These are phyloP conservation scores for Histomonas meleagridis DNA, from an alignment of 208 protist species.

Conservation along the genomic window DNA sequence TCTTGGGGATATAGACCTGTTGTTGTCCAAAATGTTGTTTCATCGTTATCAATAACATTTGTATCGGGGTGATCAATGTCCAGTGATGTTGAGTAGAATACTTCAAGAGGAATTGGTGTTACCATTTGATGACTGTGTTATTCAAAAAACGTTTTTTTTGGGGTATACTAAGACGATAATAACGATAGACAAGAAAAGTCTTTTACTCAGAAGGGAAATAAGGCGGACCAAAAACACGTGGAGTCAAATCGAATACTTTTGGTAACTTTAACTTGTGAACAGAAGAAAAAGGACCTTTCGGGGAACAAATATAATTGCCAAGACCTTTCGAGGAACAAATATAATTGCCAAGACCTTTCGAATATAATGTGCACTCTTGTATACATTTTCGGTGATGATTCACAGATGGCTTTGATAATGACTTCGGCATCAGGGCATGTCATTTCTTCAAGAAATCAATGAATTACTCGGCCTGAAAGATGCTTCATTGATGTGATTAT, in stretches of 20 bases:
- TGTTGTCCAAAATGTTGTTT: constrained; percentile 24
- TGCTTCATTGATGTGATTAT: no score
- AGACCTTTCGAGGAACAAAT: background rate
- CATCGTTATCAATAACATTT: constrained; percentile 33
- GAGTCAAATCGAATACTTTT: background rate
- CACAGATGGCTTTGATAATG: background rate
- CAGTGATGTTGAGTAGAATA: constrained; percentile 22
- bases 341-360: background rate
- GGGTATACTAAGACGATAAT: no score
- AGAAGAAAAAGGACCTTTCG: background rate
- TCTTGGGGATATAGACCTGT: constrained; percentile 23
- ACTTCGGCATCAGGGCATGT: background rate
- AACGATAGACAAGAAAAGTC: no score
- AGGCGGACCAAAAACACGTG: background rate
- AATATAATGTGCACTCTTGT: background rate
- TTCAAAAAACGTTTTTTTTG: no score
- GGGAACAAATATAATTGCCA: background rate
- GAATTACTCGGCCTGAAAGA: background rate
- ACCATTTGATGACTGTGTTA: no score
- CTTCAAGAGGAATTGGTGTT: background rate
- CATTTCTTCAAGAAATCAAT: background rate
- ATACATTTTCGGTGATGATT: background rate
- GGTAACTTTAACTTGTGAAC: background rate
- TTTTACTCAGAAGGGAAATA: background rate
- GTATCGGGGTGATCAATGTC: background rate